Percentiles rank a stretch among this genome's conserved stretches.
Evolutionary conservation across 164 flowering plant genomes (phyloP).

Genomic region (Magnolia changhungtana): DNA sequence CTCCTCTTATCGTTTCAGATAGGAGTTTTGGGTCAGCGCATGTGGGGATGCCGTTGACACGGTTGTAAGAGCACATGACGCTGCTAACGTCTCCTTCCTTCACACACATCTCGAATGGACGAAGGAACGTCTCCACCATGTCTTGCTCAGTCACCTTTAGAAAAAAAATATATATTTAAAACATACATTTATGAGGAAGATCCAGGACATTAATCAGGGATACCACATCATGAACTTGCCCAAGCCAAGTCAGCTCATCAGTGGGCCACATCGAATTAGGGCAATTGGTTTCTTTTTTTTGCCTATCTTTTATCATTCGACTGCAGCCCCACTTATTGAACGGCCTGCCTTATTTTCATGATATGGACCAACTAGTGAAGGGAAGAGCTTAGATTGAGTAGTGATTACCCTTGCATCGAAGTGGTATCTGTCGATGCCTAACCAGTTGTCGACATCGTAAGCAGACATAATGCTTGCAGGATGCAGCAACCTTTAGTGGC

Average conservation of each 20-base stretch:
- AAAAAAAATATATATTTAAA: not conserved
- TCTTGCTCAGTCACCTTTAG: slow-evolving; percentile 3
- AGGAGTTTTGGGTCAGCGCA: slow-evolving; percentile 64
- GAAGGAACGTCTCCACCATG: slow-evolving; percentile 12
- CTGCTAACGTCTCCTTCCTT: slow-evolving; percentile 59
- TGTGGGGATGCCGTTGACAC: slow-evolving; percentile 63
- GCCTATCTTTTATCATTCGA: no score
- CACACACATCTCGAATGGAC: slow-evolving; percentile 63
- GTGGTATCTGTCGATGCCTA: slow-evolving; percentile 57
- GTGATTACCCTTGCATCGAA: slow-evolving; percentile 65
- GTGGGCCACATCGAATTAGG: no score
- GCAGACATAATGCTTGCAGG: slow-evolving; percentile 86
- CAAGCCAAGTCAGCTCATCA: no score
- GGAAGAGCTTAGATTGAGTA: not conserved
- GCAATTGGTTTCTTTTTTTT: no score
- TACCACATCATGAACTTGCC: no score
- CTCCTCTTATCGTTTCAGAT: slow-evolving; percentile 40
- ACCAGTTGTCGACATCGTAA: slow-evolving; percentile 79
- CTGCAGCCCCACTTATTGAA: no score
- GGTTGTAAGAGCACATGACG: slow-evolving; percentile 76
- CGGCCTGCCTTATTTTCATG: no score
- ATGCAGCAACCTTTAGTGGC: slow-evolving; percentile 67
- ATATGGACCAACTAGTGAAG: not conserved
- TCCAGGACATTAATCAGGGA: not conserved
- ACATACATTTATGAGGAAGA: not conserved